phyloP scores from a whole-genome alignment of 2,329 filamentous ascomycete genomes.

The Penicillium sp. region DNA sequence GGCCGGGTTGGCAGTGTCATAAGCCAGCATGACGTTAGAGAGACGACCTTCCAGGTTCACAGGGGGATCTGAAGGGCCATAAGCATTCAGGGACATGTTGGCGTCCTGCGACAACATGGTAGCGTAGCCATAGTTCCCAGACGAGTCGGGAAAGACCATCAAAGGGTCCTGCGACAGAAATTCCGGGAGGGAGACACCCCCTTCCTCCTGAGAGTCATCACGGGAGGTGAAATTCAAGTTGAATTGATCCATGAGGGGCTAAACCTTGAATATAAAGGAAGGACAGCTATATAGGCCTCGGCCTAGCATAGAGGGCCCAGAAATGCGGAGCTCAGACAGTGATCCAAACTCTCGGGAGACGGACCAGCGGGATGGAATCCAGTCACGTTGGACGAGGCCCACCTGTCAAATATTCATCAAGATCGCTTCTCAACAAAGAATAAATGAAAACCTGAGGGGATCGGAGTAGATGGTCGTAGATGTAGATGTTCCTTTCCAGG shows the following conservation, averaged over 20 bases:
- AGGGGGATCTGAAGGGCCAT: constrained; percentile 10
- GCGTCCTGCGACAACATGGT: constrained; percentile 21
- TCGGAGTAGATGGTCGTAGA: too few relatives aligned
- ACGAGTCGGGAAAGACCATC: constrained; percentile 14
- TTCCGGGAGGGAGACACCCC: constrained; percentile 6
- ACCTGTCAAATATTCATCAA: background rate
- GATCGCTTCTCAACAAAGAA: background rate
- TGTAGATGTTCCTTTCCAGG: background rate
- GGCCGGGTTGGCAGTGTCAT: constrained; percentile 22
- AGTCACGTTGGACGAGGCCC: constrained; percentile 3
- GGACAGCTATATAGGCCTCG: constrained; percentile 6
- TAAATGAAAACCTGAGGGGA: background rate
- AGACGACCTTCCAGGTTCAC: constrained; percentile 20
- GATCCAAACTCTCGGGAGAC: constrained; percentile 23
- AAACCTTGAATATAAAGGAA: background rate
- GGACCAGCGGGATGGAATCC: constrained; percentile 19
- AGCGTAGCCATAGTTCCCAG: constrained; percentile 10
- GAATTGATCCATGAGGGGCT: constrained; percentile 14
- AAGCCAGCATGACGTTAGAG: constrained; percentile 27
- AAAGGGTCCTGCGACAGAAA: constrained; percentile 13
- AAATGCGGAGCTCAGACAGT: constrained; percentile 20
- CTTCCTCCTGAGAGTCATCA: constrained; percentile 15
- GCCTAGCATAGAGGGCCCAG: constrained; percentile 18
- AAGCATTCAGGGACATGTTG: constrained; percentile 17
- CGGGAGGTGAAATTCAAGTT: constrained; percentile 9